phyloP scores from a whole-genome alignment of 345 rosid species.

The Turritis glabra region DNA sequence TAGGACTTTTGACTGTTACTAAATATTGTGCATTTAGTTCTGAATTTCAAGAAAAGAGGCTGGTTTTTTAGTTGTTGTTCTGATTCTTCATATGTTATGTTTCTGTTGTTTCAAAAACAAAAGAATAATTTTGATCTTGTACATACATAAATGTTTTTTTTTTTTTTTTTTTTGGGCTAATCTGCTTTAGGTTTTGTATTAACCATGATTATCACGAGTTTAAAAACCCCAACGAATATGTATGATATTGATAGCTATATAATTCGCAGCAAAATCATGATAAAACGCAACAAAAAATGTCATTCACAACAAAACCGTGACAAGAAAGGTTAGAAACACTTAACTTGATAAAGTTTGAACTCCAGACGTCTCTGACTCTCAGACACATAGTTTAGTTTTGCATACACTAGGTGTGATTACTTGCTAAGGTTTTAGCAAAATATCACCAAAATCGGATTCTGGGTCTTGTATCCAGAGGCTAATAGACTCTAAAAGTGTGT shows the following conservation, averaged over 20 bases:
- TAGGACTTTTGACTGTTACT: neutral
- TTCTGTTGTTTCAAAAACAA: neutral
- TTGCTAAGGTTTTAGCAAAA: neutral
- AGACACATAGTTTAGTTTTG: neutral
- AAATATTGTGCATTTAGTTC: neutral
- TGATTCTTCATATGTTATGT: neutral
- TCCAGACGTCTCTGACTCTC: conserved; percentile 14
- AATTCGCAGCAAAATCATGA: conserved; percentile 22
- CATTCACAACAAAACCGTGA: conserved; percentile 32
- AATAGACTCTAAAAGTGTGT: neutral
- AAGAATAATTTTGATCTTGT: neutral
- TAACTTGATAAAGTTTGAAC: conserved; percentile 11
- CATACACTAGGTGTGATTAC: neutral
- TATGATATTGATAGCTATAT: neutral
- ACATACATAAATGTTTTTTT: neutral
- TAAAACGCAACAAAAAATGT: neutral
- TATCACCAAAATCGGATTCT: neutral
- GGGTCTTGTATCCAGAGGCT: conserved; percentile 10
- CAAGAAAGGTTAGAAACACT: conserved; percentile 1
- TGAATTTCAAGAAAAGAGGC: neutral
- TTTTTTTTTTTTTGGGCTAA: neutral
- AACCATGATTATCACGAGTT: neutral
- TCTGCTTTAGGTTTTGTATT: neutral
- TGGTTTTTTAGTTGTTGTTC: neutral
- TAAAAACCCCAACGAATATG: neutral